Percentiles rank a stretch among this genome's conserved stretches.
Evolutionary conservation across 2,329 filamentous ascomycete genomes (phyloP).

Genomic region (Hysterium pulicare): DNA sequence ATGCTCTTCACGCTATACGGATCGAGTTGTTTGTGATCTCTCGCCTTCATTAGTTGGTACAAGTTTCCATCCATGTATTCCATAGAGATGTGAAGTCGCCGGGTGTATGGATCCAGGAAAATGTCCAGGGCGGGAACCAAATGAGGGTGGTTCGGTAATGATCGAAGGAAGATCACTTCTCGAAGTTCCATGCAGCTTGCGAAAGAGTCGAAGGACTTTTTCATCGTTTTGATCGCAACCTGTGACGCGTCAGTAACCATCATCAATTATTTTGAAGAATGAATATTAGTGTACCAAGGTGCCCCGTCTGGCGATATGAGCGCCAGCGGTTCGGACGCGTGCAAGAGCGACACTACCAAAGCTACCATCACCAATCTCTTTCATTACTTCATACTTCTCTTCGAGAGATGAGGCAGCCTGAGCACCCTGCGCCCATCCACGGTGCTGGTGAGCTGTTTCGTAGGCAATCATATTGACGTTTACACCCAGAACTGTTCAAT

Average conservation of each 20-base stretch:
- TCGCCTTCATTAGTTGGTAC: constrained; percentile 97
- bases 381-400: constrained; percentile 93
- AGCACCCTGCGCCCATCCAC: constrained; percentile 57
- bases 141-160: constrained; percentile 81
- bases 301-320: constrained; percentile 81
- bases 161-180: constrained; percentile 93
- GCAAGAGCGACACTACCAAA: constrained; percentile 95
- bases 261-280: background rate
- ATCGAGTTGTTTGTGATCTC: constrained; percentile 92
- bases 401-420: constrained; percentile 63
- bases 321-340: constrained; percentile 84
- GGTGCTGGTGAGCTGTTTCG: constrained; percentile 68
- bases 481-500: constrained; percentile 15
- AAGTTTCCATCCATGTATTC: constrained; percentile 99
- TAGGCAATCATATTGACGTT: constrained; percentile 67
- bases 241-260: constrained; percentile 40
- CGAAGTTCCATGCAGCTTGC: constrained; percentile 85
- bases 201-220: constrained; percentile 97
- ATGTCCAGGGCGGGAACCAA: constrained; percentile 97
- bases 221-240: constrained; percentile 99
- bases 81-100: constrained; percentile 97
- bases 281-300: constrained; percentile 69
- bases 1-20: constrained; percentile 94
- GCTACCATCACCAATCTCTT: constrained; percentile 98
- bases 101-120: constrained; percentile 92